These are phyloP conservation scores for Carpinus fangiana DNA, from an alignment of 306 rosid species.

Conservation along the genomic window DNA sequence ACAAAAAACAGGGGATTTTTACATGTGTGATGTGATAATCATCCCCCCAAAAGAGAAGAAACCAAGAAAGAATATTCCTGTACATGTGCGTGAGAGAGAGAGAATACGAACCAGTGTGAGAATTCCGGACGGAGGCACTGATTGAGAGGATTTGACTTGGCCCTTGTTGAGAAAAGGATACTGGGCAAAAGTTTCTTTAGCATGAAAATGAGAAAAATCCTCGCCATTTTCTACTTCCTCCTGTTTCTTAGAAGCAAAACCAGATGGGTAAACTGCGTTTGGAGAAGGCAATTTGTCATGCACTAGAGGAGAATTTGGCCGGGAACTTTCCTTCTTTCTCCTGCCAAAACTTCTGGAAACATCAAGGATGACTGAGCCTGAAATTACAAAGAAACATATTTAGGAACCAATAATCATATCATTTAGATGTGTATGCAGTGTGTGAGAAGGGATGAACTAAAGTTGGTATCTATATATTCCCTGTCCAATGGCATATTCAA, in stretches of 20 bases:
- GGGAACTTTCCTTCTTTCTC: slow-evolving; percentile 50
- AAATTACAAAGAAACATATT: slow-evolving; percentile 28
- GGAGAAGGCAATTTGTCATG: slow-evolving; percentile 35
- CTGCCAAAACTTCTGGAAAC: slow-evolving; percentile 46
- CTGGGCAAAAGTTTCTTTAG: slow-evolving; percentile 34
- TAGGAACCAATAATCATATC: slow-evolving; percentile 24
- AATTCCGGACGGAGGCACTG: slow-evolving; percentile 32
- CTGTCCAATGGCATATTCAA: neutral
- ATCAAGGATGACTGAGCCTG: slow-evolving; percentile 50
- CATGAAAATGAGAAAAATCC: slow-evolving; percentile 29
- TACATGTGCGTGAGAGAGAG: neutral
- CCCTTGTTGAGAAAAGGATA: slow-evolving; percentile 22
- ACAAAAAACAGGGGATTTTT: neutral
- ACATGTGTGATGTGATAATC: neutral
- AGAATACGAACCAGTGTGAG: slow-evolving; percentile 40
- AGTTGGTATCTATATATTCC: neutral
- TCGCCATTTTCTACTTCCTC: slow-evolving; percentile 35
- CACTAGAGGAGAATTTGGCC: slow-evolving; percentile 52
- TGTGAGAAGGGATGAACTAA: neutral
- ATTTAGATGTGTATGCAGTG: neutral
- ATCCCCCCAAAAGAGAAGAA: neutral
- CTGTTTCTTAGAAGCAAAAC: slow-evolving; percentile 40
- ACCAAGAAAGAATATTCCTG: neutral
- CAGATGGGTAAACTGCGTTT: slow-evolving; percentile 38
- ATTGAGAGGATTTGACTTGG: slow-evolving; percentile 17